These are phyloP conservation scores for Barnettozyma pratensis DNA, from an alignment of 805 yeast genomes.

Conservation along the genomic window DNA sequence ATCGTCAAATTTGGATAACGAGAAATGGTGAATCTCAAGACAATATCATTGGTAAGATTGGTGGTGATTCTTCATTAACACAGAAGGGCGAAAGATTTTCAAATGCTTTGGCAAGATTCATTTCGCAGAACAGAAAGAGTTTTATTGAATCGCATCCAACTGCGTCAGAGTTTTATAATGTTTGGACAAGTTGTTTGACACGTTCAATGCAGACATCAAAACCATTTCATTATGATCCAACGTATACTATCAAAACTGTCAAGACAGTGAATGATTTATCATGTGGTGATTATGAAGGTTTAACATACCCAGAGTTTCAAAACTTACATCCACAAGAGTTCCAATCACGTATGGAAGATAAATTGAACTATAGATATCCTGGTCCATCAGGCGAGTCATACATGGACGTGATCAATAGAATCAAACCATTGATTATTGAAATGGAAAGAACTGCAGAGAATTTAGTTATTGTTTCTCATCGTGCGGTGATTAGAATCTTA, in stretches of 20 bases:
- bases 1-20: slow-evolving; percentile 90
- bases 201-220: slow-evolving; percentile 77
- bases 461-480: slow-evolving; percentile 74
- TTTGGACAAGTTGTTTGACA: slow-evolving; percentile 86
- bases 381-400: slow-evolving; percentile 98
- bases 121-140: slow-evolving; percentile 61
- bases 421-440: slow-evolving; percentile 87
- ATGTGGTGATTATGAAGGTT: slow-evolving; percentile 88
- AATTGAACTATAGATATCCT: slow-evolving; percentile 85
- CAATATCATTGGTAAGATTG: slow-evolving; percentile 79
- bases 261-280: slow-evolving; percentile 91
- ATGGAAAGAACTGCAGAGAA: slow-evolving; percentile 89
- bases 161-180: slow-evolving; percentile 46
- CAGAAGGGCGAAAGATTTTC: slow-evolving; percentile 74
- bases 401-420: slow-evolving; percentile 84
- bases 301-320: slow-evolving; percentile 87
- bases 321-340: slow-evolving; percentile 70
- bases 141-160: slow-evolving; percentile 33
- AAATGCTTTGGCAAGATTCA: slow-evolving; percentile 66
- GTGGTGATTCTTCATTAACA: slow-evolving; percentile 85
- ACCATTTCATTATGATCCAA: slow-evolving; percentile 60
- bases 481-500: slow-evolving; percentile 85
- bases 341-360: slow-evolving; percentile 66
- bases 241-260: slow-evolving; percentile 79
- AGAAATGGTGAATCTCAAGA: slow-evolving; percentile 92